Evolutionary conservation across 2,329 filamentous ascomycete genomes (phyloP), one percentile per base, ranked within the genome.

Genomic region (Oidium heveae): DNA sequence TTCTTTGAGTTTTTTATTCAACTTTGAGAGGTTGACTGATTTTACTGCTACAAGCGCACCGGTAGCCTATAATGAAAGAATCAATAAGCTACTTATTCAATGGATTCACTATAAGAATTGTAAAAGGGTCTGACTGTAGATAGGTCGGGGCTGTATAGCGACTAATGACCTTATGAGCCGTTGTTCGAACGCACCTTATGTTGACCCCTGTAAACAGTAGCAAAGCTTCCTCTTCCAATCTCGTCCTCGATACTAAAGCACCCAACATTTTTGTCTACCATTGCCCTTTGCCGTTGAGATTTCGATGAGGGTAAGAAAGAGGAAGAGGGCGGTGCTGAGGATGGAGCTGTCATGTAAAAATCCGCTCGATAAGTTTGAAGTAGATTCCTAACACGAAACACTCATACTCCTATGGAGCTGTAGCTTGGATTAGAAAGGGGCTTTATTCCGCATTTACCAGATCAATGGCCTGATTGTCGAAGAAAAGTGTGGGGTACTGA

Each of bases 141-240:
- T 34, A n/a, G 5, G 49, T 36, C n/a, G n/a, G 5, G 20, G 22
- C 15, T n/a, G 28, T 53, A 24, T n/a, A 41, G 16, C 15, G 51
- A 10, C 20, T n/a, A 20, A 41, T 41, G 28, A 33, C 12, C 20
- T n/a, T n/a, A 13, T 50, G 9, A 50, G n/a, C 36, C 8, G 7
- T 32, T 32, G 9, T 13, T 41, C 24, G 51, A 43, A 53, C 49
- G 55, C 71, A 94, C 87, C 70, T 83, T 83, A 69, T 93, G 85
- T 62, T 80, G 79, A 59, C 85, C 87, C 66, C 84, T 79, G 67
- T 91, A 96, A 60, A 98, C 91, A 61, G 87, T 87, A 60, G 91
- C 91, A 72, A 96, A 98, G 71, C 91, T 96, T 58, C 91, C 91
- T 70, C 91, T 91, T 59, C 91, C 91, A 66, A 96, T 95, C 70